Evolutionary conservation across 805 yeast species (phyloP), one percentile per base, ranked within the genome.

Genomic region (Cyberlindnera meyerae): DNA sequence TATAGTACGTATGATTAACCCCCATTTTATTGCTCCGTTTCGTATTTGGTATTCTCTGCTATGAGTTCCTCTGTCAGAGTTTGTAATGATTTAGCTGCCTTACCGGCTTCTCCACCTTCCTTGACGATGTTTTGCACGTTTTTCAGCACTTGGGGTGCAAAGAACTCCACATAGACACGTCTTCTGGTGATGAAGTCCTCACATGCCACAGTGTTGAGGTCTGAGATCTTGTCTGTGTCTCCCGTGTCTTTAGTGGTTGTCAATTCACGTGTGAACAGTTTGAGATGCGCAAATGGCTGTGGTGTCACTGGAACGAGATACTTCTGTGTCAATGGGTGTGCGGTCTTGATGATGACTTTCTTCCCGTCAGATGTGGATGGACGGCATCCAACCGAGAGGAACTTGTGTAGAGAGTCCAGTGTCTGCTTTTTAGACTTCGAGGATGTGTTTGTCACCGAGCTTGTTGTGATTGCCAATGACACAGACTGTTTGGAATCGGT

Each of bases 71-170:
- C 45, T 1, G 41, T 29, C 13, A 52, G 14, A 3, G 29, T 28
- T 21, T 48, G 38, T n/a, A 52, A 24, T 3, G 43, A 29, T 17
- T 61, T 63, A 7, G 74, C 69, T 11, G 55, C 70, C 43, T 77
- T 70, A 3, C 88, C 88, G 14, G 71, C 62, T 32, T 79, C 85
- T 1, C 89, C 89, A 11, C 87, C 94, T 45, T 83, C 93, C 48
- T 75, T 76, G 8, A 76, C 57, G 22, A 75, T 49, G 27, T 63
- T 63, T 1, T 60, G 63, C 16, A 81, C 62, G 25, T 84, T 81
- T 31, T 62, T 67, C 15, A 50, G 37, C 33, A 84, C 63, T 9
- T 73, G 74, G 2, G 58, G 57, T 29, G 61, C 50, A 49, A 78
- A 82, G 18, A 73, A 66, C 37, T 77, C 83, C 28, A 61, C 53